These are phyloP conservation scores for Abelmoschus esculentus DNA, from an alignment of 345 rosid genomes.

Conservation along the genomic window DNA sequence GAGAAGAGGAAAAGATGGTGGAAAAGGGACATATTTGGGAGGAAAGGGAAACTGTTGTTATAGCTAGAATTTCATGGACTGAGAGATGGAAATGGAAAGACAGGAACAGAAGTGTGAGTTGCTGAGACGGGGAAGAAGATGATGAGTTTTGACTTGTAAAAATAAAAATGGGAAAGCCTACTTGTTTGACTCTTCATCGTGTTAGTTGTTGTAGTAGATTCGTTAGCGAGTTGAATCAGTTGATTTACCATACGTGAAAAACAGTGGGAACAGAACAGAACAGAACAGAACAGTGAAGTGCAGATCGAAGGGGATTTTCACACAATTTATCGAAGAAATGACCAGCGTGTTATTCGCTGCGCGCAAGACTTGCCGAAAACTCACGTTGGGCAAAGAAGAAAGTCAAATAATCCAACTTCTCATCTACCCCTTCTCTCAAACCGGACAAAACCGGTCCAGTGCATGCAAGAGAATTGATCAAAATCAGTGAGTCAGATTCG, in stretches of 20 bases:
- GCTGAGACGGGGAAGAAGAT: not conserved
- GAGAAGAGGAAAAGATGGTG: not conserved
- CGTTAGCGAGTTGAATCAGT: not conserved
- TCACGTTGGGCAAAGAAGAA: too few species aligned
- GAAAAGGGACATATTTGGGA: not conserved
- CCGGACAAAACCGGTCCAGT: too few species aligned
- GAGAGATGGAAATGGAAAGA: slow-evolving; percentile 15
- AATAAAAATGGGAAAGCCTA: not conserved
- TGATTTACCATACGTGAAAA: not conserved
- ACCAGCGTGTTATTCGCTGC: too few species aligned
- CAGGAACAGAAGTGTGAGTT: too few species aligned
- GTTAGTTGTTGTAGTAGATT: not conserved
- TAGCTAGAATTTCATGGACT: not conserved
- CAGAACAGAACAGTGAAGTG: not conserved
- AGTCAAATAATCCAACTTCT: too few species aligned
- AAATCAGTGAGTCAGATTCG: too few species aligned
- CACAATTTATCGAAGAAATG: too few species aligned
- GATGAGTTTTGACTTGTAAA: not conserved
- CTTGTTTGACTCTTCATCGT: not conserved
- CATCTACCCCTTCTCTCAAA: too few species aligned
- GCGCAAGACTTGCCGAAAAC: too few species aligned
- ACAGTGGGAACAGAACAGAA: not conserved
- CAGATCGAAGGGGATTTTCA: not conserved
- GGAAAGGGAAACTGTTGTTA: not conserved
- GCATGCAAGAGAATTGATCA: too few species aligned